phyloP scores from a whole-genome alignment of 805 yeast species.

The Teunomyces barrocoloradensis region DNA sequence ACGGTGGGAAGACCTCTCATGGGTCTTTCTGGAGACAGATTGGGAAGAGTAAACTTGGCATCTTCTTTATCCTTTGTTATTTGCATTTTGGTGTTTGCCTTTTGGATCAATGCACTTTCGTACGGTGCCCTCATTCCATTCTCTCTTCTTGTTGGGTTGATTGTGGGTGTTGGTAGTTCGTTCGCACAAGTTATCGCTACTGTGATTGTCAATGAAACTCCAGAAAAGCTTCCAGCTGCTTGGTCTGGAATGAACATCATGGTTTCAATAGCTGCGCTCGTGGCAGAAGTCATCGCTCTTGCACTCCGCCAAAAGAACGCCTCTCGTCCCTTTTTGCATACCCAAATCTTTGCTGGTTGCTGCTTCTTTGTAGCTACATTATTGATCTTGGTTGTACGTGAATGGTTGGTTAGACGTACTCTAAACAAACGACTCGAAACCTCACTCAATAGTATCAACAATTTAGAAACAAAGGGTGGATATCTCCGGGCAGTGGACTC shows the following conservation, averaged over 20 bases:
- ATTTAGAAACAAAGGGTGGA: neutral
- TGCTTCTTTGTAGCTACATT: constrained; percentile 43
- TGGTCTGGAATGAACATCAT: constrained; percentile 41
- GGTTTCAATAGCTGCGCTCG: constrained; percentile 32
- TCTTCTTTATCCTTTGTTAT: constrained; percentile 18
- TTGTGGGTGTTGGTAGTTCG: constrained; percentile 29
- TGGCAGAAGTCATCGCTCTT: constrained; percentile 56
- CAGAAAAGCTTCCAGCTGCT: constrained; percentile 32
- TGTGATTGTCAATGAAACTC: constrained; percentile 8
- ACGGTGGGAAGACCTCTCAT: constrained; percentile 50
- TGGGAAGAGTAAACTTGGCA: constrained; percentile 46
- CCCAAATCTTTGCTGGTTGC: constrained; percentile 60
- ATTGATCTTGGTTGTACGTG: constrained; percentile 48
- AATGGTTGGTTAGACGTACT: constrained; percentile 43
- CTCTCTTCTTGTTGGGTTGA: constrained; percentile 26
- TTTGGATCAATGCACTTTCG: constrained; percentile 37
- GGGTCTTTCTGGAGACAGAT: constrained; percentile 44
- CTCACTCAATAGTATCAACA: neutral
- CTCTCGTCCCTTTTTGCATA: constrained; percentile 50
- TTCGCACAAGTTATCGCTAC: constrained; percentile 14
- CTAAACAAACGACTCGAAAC: constrained; percentile 2
- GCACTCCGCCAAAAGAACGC: constrained; percentile 24
- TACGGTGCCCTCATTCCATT: constrained; percentile 32
- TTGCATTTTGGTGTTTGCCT: constrained; percentile 29
- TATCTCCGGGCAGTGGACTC: neutral